Evolutionary conservation across 192 early-diverging fungal species (phyloP).

Genomic region (Gonapodya prolifera): DNA sequence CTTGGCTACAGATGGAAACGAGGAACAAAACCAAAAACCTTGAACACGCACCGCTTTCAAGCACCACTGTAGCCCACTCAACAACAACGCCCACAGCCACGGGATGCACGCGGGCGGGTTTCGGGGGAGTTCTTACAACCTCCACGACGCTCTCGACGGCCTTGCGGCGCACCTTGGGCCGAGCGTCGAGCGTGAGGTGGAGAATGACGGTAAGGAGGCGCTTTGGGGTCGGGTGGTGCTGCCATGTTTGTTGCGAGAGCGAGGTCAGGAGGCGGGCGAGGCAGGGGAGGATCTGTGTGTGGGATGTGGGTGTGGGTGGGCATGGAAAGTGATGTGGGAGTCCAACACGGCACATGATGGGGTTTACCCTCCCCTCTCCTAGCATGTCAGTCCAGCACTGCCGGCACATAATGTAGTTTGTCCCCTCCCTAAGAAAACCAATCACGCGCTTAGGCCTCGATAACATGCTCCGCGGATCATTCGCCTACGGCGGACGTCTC

Average conservation of each 20-base stretch:
- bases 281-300: conserved; percentile 37
- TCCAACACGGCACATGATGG: background rate
- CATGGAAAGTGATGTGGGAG: background rate
- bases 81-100: conserved; percentile 38
- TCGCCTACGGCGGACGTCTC: too few relatives aligned
- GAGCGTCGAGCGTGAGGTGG: conserved; percentile 60
- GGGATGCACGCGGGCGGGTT: conserved; percentile 59
- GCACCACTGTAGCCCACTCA: conserved; percentile 44
- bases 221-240: conserved; percentile 40
- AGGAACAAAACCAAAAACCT: background rate
- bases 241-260: conserved; percentile 67
- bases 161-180: conserved; percentile 80
- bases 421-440: too few relatives aligned
- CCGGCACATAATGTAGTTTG: background rate
- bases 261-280: conserved; percentile 62
- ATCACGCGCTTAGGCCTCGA: too few relatives aligned
- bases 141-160: conserved; percentile 70
- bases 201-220: conserved; percentile 62
- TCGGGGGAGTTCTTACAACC: conserved; percentile 59
- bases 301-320: conserved; percentile 54
- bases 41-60: conserved; percentile 19
- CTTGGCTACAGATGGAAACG: background rate
- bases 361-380: background rate
- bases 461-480: too few relatives aligned
- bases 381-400: background rate